A percentile compares a stretch with the other conserved stretches of the same genome.
These are phyloP conservation scores for Phyllosticta citriasiana DNA, from an alignment of 2,329 filamentous ascomycete genomes.

Conservation along the genomic window DNA sequence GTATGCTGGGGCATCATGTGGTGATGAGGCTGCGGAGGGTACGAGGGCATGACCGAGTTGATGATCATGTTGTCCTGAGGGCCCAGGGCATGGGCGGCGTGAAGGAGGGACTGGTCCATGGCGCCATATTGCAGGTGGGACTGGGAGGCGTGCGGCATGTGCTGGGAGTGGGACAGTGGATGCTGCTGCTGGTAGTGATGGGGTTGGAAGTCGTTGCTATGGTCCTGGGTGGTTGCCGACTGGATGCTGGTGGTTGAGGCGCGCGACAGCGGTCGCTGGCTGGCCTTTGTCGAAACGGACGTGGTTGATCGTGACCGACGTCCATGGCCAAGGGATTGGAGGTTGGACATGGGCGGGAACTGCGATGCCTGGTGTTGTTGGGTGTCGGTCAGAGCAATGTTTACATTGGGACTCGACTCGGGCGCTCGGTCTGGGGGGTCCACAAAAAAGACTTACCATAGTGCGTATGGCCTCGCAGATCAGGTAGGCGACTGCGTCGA, in stretches of 20 bases:
- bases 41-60: background rate
- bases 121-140: slow-evolving; percentile 17
- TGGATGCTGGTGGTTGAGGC: slow-evolving; percentile 41
- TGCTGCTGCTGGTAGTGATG: slow-evolving; percentile 17
- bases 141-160: slow-evolving; percentile 12
- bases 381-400: slow-evolving; percentile 16
- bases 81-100: slow-evolving; percentile 21
- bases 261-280: slow-evolving; percentile 36
- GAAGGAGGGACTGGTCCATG: slow-evolving; percentile 23
- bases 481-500: slow-evolving; percentile 6
- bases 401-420: slow-evolving; percentile 15
- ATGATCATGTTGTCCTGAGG: slow-evolving; percentile 3
- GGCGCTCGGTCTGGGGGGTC: background rate
- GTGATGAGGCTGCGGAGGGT: background rate
- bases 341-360: slow-evolving; percentile 12
- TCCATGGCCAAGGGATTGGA: slow-evolving; percentile 24
- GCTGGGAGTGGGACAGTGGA: slow-evolving; percentile 13
- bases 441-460: slow-evolving; percentile 10
- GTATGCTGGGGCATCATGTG: slow-evolving; percentile 9
- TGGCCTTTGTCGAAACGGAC: slow-evolving; percentile 32
- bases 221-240: slow-evolving; percentile 19
- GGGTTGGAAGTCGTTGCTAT: slow-evolving; percentile 17
- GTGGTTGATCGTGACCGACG: slow-evolving; percentile 37
- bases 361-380: slow-evolving; percentile 13
- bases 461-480: slow-evolving; percentile 1